Base-by-base conservation (phyloP, 1,284 basidiomycete species). In the Coniophora puteana region DNA sequence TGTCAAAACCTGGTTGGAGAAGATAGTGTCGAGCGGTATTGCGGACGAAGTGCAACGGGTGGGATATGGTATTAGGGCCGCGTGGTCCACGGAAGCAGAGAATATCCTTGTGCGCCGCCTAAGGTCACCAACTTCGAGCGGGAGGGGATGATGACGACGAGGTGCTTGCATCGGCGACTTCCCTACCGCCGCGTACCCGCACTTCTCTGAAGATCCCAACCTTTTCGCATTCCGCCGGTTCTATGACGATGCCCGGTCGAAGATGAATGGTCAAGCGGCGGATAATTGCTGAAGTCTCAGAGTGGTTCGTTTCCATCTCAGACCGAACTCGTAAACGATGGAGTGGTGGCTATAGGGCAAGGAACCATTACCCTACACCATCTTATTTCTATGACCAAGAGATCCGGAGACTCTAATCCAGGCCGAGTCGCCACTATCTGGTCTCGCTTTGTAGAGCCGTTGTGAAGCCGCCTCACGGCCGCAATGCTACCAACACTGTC, bases 91-190 rank as follows among this genome's bases (percentile, higher is more conserved):
- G 62, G 76, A 11, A 74, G 78, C 20, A 73, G 83, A 36, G 85
- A 88, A 38, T 87, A 89, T 53, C 68, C 72, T 16, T 76, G 85
- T n/a, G 80, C 74, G 4, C 77, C 82, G 5, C 89, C 86, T 8
- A 86, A 89, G n/a, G n/a, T n/a, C 38, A 80, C 70, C 46, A n/a
- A n/a, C n/a, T 80, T 84, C 40, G 84, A 89, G 51, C 73, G 82
- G 13, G 88, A 92, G 52, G 72, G 84, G 30, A 72, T 89, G 54
- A 78, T 79, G 21, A 88, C 88, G 1, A 86, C 88, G 2, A 78
- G 89, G 13, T 87, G 83, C 21, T 65, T 96, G 91, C 41, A 84
- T 96, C 52, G 93, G 93, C 51, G 83, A 86, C 22, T 89, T 95
- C 53, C 88, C 90, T 12, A 71, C 78, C 10, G 74, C 71, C 46